Percentiles rank a stretch among this genome's conserved stretches.
Evolutionary conservation across 2,329 filamentous ascomycete species (phyloP).

Genomic region (Talaromyces albobiverticillius): DNA sequence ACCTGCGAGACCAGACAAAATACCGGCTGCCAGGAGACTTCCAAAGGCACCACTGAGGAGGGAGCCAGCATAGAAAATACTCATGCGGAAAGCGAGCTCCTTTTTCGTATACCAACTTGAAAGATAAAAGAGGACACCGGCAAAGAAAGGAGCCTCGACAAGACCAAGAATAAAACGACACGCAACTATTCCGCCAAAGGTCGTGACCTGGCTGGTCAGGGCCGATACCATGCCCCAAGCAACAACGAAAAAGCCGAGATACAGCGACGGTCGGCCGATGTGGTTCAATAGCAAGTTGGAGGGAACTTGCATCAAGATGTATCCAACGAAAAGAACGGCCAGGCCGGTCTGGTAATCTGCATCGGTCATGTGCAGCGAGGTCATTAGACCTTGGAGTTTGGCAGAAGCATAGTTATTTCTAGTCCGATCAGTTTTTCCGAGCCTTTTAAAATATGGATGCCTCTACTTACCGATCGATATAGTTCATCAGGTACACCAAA

Average conservation of each 20-base stretch:
- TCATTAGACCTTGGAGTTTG: conserved; percentile 41
- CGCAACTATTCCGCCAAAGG: conserved; percentile 41
- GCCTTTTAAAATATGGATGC: background rate
- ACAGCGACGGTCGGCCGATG: conserved; percentile 42
- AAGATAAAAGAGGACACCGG: conserved; percentile 49
- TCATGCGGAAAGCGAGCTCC: conserved; percentile 50
- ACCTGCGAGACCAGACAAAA: conserved; percentile 40
- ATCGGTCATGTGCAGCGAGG: conserved; percentile 33
- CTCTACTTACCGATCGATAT: conserved; percentile 40
- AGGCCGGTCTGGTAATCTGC: conserved; percentile 42
- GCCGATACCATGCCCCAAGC: conserved; percentile 48
- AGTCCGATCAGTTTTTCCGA: conserved; percentile 1
- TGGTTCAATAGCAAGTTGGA: conserved; percentile 45
- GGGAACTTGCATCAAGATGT: conserved; percentile 47
- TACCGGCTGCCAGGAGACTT: conserved; percentile 54
- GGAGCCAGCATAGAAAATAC: conserved; percentile 53
- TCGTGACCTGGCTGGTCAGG: conserved; percentile 42
- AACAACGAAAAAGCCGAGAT: conserved; percentile 44
- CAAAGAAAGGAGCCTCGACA: conserved; percentile 48
- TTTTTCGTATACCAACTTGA: conserved; percentile 54
- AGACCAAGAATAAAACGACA: conserved; percentile 47
- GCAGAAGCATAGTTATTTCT: conserved; percentile 48
- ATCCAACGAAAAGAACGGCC: conserved; percentile 44
- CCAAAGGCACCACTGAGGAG: conserved; percentile 52
- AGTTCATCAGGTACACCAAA: conserved; percentile 44